Evolutionary conservation across 2,329 filamentous ascomycete genomes (phyloP), one percentile per base, ranked within the genome.

Genomic region (Fusarium chlamydosporum): DNA sequence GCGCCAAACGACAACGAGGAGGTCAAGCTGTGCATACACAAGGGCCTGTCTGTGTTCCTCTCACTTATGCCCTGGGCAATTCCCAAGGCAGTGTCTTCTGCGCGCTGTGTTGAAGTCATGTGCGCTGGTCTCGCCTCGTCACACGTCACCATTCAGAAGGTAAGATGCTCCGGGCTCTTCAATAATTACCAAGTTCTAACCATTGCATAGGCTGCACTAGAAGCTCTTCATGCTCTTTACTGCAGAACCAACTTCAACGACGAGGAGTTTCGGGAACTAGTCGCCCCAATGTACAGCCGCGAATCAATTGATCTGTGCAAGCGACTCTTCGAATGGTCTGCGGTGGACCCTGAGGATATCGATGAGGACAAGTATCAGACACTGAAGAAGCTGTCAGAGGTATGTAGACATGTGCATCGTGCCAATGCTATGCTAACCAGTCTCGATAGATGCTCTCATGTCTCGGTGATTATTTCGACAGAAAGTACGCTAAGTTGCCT

Each of bases 361-460:
- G 92, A 97, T 70, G 93, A 97, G 74, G 91, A 94, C 75, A 96
- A 94, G 76, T 98, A 99, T 77, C 89, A 93, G 56, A 89, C 97
- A 71, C 89, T 92, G 40, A 98, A 98, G 82, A 97, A 97, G 79
- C 88, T 98, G 46, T 94, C 94, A 2, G 96, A 99, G 87, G 92
- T 94, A 84, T 70, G 81, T 72, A 15, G 31, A 29, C 31, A 42
- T 15, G 27, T 12, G 13, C 37, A 43, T 20, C 34, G 8, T 6
- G 23, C 13, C 11, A 23, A 34, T 27, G 31, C 10, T 15, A 27
- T 31, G 29, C 43, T 55, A 46, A 62, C 16, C 20, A 27, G 31
- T 33, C 13, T 29, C 15, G 7, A 5, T 68, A 96, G 92, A 88
- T 97, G 82, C 84, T 97, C 11, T 95, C 94, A 26, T 92, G 92